Percentiles rank a stretch among this genome's conserved stretches.
These are phyloP conservation scores for Apium graveolens DNA, from an alignment of 129 eudicot genomes.

Conservation along the genomic window DNA sequence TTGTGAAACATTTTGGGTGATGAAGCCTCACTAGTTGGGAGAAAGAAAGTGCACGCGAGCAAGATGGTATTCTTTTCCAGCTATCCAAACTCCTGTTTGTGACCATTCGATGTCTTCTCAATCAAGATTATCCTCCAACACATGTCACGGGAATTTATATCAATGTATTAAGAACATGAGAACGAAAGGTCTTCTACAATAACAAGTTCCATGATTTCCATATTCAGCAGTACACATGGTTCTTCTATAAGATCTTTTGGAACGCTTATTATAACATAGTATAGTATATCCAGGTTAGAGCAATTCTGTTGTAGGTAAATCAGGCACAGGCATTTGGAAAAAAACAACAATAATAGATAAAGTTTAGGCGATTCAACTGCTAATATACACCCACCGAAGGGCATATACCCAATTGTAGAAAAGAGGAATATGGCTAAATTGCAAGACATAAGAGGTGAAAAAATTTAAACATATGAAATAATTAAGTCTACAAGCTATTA, in stretches of 20 bases:
- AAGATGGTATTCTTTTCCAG: slow-evolving; percentile 76
- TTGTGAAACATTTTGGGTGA: neutral
- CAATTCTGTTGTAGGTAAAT: neutral
- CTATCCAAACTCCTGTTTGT: slow-evolving; percentile 81
- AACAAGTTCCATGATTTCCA: neutral
- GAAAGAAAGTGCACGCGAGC: slow-evolving; percentile 86
- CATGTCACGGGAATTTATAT: slow-evolving; percentile 26
- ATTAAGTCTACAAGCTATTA: neutral
- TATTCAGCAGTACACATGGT: no score
- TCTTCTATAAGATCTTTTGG: neutral
- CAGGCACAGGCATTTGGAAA: neutral
- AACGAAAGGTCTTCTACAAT: neutral
- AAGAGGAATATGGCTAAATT: neutral
- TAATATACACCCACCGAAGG: no score
- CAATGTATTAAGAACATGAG: neutral
- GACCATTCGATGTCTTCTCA: slow-evolving; percentile 99
- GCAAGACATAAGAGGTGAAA: neutral
- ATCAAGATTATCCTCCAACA: slow-evolving; percentile 80
- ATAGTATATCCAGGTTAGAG: neutral
- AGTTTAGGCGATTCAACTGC: no score
- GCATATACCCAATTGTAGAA: neutral
- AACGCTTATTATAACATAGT: neutral
- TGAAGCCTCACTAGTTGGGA: slow-evolving; percentile 30
- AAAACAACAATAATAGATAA: no score
- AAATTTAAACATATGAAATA: no score